Conservation (phyloP, 2,329 filamentous ascomycete species). For the Pezicula neosporulosa region DNA sequence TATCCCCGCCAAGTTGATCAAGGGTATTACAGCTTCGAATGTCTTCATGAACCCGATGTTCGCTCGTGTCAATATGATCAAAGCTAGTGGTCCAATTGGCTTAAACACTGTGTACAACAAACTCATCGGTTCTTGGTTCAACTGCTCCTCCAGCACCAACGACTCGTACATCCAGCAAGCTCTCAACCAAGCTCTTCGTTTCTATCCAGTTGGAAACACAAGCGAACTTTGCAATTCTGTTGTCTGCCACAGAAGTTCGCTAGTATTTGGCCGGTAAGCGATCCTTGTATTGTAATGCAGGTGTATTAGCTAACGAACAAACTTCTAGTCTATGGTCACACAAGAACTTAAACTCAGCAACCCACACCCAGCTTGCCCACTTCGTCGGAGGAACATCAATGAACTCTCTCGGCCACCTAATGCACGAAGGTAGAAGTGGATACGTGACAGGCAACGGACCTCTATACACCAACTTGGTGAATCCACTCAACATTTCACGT, state of each 20-base stretch:
- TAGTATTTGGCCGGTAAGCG: conserved; percentile 52
- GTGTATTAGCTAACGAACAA: no score
- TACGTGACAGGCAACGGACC: conserved; percentile 46
- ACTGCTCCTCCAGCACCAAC: conserved; percentile 40
- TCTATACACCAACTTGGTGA: conserved; percentile 40
- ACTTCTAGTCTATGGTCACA: conserved; percentile 46
- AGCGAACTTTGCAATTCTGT: conserved; percentile 54
- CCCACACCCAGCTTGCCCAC: conserved; percentile 52
- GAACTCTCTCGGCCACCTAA: conserved; percentile 48
- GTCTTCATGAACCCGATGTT: conserved; percentile 59
- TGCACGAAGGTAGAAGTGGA: conserved; percentile 45
- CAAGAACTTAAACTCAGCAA: conserved; percentile 57
- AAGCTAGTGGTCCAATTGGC: background rate
- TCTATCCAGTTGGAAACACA: conserved; percentile 46
- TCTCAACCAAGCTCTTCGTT: conserved; percentile 49
- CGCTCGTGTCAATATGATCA: conserved; percentile 48
- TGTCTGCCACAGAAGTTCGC: conserved; percentile 51
- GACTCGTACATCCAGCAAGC: conserved; percentile 41
- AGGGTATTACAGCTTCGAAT: conserved; percentile 52
- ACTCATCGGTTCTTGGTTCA: conserved; percentile 48
- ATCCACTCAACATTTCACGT: conserved; percentile 41
- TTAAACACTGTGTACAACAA: conserved; percentile 33
- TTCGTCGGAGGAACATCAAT: conserved; percentile 59
- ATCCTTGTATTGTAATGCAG: no score
- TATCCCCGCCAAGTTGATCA: conserved; percentile 49